Evolutionary conservation across 2,329 filamentous ascomycete genomes (phyloP), one percentile per base, ranked within the genome.

Genomic region (Niveomyces coronatus): DNA sequence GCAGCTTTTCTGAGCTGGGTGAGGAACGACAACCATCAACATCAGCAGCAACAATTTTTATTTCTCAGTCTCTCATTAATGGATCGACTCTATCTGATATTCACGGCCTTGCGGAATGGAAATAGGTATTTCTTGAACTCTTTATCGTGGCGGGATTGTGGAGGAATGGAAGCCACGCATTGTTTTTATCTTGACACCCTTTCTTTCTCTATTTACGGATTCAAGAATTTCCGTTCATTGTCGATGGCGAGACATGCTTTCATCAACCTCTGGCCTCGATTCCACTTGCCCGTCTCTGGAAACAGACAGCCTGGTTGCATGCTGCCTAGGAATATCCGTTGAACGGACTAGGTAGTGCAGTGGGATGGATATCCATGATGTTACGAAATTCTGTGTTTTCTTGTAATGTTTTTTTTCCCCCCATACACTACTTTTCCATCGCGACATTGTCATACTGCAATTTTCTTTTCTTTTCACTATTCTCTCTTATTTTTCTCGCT

Each of bases 31-130:
- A 24, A 29, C 40, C 27, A 19, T 31, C 24, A 23, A 44, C 44
- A 31, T 36, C 44, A 29, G 54, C 53, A 45, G 44, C 34, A 39
- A 45, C 53, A 57, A 60, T 58, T 60, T 62, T 59, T 56, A 46
- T 46, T 62, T 62, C 57, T 48, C 44, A 49, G 56, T 61, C 60
- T 57, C 44, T 62, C 60, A 43, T 60, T 62, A 37, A 60, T 41
- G 51, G 37, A 41, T 35, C 33, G 33, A 40, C 31, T 39, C 38
- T 35, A 34, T 24, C 40, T 40, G 24, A 30, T 43, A 30, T 35
- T 42, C 34, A 43, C 41, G 33, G 35, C 33, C 35, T 38, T 31
- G 31, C 35, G 27, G 22, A 35, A 36, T 31, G 39, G 39, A 28
- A 36, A 27, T n/a, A 24, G 23, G 15, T 22, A 20, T 37, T 29